phyloP scores from a whole-genome alignment of 2,329 filamentous ascomycete genomes.

The Sordariomycetes sp. region DNA sequence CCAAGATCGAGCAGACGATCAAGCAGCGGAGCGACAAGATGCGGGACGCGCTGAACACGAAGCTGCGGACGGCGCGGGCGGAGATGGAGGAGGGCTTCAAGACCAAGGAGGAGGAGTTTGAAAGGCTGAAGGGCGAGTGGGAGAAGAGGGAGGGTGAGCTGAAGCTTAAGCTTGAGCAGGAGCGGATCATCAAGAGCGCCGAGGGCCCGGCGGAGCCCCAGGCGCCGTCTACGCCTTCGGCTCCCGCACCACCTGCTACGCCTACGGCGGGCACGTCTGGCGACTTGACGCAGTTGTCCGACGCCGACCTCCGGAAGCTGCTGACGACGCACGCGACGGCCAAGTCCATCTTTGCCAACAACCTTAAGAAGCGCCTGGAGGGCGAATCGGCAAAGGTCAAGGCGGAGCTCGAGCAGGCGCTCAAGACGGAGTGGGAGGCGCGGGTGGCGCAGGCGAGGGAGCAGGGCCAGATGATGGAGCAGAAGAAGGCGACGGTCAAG shows the following conservation, averaged over 20 bases:
- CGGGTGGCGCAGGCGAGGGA: slow-evolving; percentile 41
- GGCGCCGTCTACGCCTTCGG: slow-evolving; percentile 20
- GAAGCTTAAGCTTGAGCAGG: slow-evolving; percentile 39
- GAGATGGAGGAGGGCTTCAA: slow-evolving; percentile 38
- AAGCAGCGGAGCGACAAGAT: slow-evolving; percentile 56
- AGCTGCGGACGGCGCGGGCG: slow-evolving; percentile 52
- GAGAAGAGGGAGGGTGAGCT: slow-evolving; percentile 39
- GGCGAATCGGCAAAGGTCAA: slow-evolving; percentile 47
- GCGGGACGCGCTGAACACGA: slow-evolving; percentile 55
- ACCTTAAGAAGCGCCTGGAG: slow-evolving; percentile 59
- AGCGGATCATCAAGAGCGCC: slow-evolving; percentile 47
- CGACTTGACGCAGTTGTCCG: slow-evolving; percentile 35
- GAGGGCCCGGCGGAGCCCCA: slow-evolving; percentile 26
- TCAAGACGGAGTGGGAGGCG: slow-evolving; percentile 35
- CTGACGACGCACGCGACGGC: slow-evolving; percentile 41
- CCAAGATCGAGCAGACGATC: slow-evolving; percentile 43
- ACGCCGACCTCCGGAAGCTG: slow-evolving; percentile 42
- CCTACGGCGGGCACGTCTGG: slow-evolving; percentile 15
- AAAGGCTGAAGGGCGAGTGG: slow-evolving; percentile 13
- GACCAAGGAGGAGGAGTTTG: slow-evolving; percentile 6
- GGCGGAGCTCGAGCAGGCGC: slow-evolving; percentile 32
- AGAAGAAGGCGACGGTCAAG: slow-evolving; percentile 61
- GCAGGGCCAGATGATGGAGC: slow-evolving; percentile 56
- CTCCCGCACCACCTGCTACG: slow-evolving; percentile 22
- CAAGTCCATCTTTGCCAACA: slow-evolving; percentile 43